Base-by-base conservation (phyloP, 495 filamentous ascomycete genomes). In the Haplographium delicatum region DNA sequence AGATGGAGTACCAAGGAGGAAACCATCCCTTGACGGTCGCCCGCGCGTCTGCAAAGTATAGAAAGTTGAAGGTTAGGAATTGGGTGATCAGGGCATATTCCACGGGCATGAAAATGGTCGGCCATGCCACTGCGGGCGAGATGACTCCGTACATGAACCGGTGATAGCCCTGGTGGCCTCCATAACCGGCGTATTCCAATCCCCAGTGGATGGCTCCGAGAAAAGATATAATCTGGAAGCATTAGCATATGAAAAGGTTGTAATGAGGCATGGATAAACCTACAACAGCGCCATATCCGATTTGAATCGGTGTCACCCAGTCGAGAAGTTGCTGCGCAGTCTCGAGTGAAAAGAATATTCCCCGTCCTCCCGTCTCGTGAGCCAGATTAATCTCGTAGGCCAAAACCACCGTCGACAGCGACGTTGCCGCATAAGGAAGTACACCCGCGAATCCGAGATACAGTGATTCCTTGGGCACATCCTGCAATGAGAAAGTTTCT, bases 131-230 rank as follows among this genome's bases (percentile, higher is more conserved):
- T 31, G 85, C 82, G 2, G 94, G 84, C 10, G 90, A 86, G 45
- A 88, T 53, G 16, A 96, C 81, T 55, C 91, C 93, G 51, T 90
- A 78, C 23, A 80, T 82, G 64, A 95, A 98, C 44, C 93, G 84
- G 49, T 66, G 73, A 66, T 86, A 88, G 65, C 83, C 76, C 53
- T 81, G 74, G 65, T 78, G 66, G 61, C 91, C 80, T 69, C 91
- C 76, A 74, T 82, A 81, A 70, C 75, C 65, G 48, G 85, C 86
- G 72, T 79, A 89, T 69, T 91, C 86, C 48, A 91, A 70, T 56
- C 88, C 88, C 94, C 94, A 97, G 68, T 98, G 93, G 60, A 96
- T 81, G 28, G 94, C 93, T 41, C 93, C 93, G 19, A 98, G 80
- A 78, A 97, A 97, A 38, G 90, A 95, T 60, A 96, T 84, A 59